These are phyloP conservation scores for Eucalyptus curtisii DNA, from an alignment of 345 rosid species.

Conservation along the genomic window DNA sequence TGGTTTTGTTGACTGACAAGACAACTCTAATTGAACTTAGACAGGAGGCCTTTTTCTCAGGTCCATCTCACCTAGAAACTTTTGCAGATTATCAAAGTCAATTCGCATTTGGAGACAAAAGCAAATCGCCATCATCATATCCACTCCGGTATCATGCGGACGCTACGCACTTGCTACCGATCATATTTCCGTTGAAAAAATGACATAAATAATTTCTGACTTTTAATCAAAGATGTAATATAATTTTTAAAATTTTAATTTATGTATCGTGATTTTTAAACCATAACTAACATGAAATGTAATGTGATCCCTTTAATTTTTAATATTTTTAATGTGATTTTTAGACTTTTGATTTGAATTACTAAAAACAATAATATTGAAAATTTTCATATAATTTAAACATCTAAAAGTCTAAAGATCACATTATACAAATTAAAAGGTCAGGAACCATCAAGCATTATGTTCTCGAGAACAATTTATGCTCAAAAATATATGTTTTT, in stretches of 20 bases:
- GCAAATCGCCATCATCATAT: neutral
- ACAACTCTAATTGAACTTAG: neutral
- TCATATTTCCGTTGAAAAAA: neutral
- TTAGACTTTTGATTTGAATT: no score
- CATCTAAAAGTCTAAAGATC: neutral
- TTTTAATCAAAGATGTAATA: neutral
- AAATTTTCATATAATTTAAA: no score
- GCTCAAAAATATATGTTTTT: no score
- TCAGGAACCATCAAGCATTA: no score
- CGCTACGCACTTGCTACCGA: neutral
- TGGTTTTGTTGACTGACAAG: neutral
- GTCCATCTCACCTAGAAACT: neutral
- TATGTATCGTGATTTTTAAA: neutral
- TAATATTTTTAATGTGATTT: neutral
- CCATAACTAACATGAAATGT: no score
- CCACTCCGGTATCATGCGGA: neutral
- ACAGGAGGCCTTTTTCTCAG: neutral
- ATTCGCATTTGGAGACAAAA: neutral
- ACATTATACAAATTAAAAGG: no score
- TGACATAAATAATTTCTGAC: neutral
- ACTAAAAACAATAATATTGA: fast-evolving
- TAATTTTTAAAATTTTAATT: no score
- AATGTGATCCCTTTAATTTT: no score
- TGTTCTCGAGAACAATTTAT: no score
- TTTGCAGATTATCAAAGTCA: neutral